Evolutionary conservation across 1,284 basidiomycete species (phyloP), one percentile per base, ranked within the genome.

Genomic region (Cutaneotrichosporon sp.): DNA sequence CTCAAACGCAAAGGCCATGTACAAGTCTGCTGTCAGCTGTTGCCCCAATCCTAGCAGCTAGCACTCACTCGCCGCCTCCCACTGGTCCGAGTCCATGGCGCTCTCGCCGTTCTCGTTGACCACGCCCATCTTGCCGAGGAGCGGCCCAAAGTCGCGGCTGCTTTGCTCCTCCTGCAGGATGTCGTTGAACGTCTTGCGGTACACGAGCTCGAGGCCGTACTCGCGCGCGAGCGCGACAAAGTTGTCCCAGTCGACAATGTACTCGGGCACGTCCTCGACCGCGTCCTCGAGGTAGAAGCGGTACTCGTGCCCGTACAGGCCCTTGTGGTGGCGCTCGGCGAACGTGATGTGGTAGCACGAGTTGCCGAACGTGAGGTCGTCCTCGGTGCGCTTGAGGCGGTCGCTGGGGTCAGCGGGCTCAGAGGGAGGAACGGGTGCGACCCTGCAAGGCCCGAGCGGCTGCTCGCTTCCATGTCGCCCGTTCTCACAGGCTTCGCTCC

Each of bases 251-350:
- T 88, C 85, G 10, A 99, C 95, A 53, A 99, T 84, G 72, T 95
- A 99, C 77, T 99, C 97, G 2, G 95, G 95, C 31, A 98, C 95
- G 72, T 98, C 89, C 69, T 93, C 93, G 4, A 99, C 95, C 1
- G 97, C 97, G 72, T 99, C 97, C 72, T 87, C 82, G 33, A 99
- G 85, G 81, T 87, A 97, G 82, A 99, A 99, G 76, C 86, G 89
- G 75, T 99, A 99, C 61, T 89, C 87, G 77, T 97, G 91, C 4
- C 97, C 97, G 73, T 89, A 95, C 14, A 87, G 69, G 9, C 89
- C 87, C 56, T 84, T 82, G 61, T 86, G 81, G 11, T 83, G 79
- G 24, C 76, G 64, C 84, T 81, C 87, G 66, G 92, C 89, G 74
- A 99, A 99, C 42, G 86, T 86, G 71, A 99, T 90, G 67, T 83